Evolutionary conservation across 345 rosid species (phyloP).

Genomic region (Iberis pinnata): DNA sequence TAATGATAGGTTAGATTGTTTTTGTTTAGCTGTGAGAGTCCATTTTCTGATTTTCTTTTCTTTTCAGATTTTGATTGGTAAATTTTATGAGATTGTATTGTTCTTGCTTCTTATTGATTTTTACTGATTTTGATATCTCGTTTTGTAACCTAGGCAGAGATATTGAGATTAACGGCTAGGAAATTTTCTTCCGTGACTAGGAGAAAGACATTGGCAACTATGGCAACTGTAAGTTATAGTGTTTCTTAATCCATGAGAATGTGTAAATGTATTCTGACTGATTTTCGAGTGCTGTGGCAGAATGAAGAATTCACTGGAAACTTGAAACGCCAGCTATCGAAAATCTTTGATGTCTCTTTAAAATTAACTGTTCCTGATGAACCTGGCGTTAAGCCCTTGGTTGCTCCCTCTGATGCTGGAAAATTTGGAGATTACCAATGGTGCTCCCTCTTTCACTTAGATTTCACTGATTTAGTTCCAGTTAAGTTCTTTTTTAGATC

Average conservation of each 20-base stretch:
- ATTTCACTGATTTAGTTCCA: no score
- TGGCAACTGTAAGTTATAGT: constrained; percentile 52
- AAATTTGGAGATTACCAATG: constrained; percentile 84
- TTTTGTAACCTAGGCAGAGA: constrained; percentile 63
- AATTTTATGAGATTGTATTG: no score
- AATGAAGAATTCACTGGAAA: constrained; percentile 44
- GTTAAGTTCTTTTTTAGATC: neutral
- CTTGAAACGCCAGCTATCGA: constrained; percentile 43
- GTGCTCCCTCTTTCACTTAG: constrained; percentile 21
- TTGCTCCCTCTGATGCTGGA: constrained; percentile 26
- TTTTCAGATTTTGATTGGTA: no score
- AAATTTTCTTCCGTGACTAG: constrained; percentile 32
- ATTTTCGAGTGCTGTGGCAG: constrained; percentile 19
- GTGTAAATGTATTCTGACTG: no score
- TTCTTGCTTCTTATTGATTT: no score
- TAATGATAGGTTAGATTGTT: no score
- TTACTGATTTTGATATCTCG: constrained; percentile 5
- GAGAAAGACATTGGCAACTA: constrained; percentile 37
- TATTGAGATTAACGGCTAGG: constrained; percentile 45
- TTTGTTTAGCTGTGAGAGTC: no score
- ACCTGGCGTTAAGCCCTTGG: constrained; percentile 46
- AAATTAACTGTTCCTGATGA: constrained; percentile 45
- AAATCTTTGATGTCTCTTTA: constrained; percentile 48
- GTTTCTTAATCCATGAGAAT: neutral
- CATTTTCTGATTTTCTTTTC: no score